Evolutionary conservation across 148 eudicot genomes (phyloP), one percentile per base, ranked within the genome.

Genomic region (Vaccinium corymbosum): DNA sequence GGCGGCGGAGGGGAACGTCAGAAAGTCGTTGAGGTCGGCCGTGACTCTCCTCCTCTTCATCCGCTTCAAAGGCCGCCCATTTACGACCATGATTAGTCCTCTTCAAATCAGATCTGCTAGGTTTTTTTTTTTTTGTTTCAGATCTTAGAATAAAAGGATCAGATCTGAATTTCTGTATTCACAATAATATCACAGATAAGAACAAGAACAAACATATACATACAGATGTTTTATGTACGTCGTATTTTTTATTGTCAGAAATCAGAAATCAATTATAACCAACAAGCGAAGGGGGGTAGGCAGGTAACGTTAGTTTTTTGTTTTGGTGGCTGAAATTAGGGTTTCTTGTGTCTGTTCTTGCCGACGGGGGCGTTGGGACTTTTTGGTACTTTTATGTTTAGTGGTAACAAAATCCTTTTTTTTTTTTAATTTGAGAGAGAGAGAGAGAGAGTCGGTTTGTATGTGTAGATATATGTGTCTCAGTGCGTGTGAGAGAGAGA

Each of bases 21-120:
- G 84, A 57, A 95, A 93, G 85, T 95, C 96, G 83, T 85, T 87
- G 9, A 92, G 87, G 32, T 90, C 95, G 22, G 98, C 98, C n/a
- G 97, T 94, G 8, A 94, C 96, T 17, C 73, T 68, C 32, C 98
- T 87, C 88, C 98, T 74, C 91, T 95, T 95, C 90, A 95, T 86
- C 42, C 94, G 86, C 88, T 93, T 94, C 83, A 91, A 70, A 16
- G 96, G 91, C 71, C 96, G 89, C 15, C 93, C 95, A 87, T 89
- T 94, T 51, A 95, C 96, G 64, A 94, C 98, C 98, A 95, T 95
- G 46, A 53, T 76, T 50, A 9, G 70, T 2, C 78, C 20, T 35
- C 64, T 81, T 25, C 29, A 57, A 51, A 78, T 78, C 52, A 76
- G 82, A 80, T 80, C 87, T 85, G 73, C 38, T 13, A 19, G 29